Base-by-base conservation (phyloP, 1,284 basidiomycete genomes). In the Ustilago tritici region DNA sequence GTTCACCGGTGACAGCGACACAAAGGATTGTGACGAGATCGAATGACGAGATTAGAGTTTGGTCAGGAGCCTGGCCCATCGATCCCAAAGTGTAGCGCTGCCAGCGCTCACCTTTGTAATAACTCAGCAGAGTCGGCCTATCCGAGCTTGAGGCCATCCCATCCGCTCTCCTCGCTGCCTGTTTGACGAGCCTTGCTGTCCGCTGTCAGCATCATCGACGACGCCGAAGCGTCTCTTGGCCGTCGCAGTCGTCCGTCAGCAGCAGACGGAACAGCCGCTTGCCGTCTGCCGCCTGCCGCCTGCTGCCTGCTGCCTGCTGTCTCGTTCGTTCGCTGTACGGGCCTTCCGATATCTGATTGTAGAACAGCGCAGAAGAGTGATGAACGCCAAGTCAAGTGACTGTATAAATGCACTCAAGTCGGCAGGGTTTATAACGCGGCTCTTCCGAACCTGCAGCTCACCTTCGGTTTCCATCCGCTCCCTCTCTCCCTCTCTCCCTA, bases 401-500 rank as follows among this genome's bases (percentile, higher is more conserved):
- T 70, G 59, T 70, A 65, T 28, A 28, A 3, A 28, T 65, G 69
- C 59, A 56, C 35, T 59, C 35, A 31, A 41, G 56, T 15, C 55
- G 46, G 55, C 41, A 54, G 31, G 19, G 55, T 47, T 62, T 57
- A 61, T 47, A 65, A 61, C 14, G 23, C 32, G 23, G 47, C 54
- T 53, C 28, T 57, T 70, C 61, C 67, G 61, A 63, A 35, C 23
- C 11, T 47, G 46, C 35, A 38, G 15, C 32, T 31, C 55, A 52
- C 35, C 17, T 28, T 19, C 40, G 38, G 10, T 32, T n/a, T 47
- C 19, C 35, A 47, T 52, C 64, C 36, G 52, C 38, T 54, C 23
- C 36, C 28, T 34, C 23, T 40, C 46, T 28, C 46, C 52, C 32
- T 34, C 3, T 53, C 36, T 28, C 46, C 52, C 32, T 34, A 0